Evolutionary conservation across 2,329 filamentous ascomycete species (phyloP), one percentile per base, ranked within the genome.

Genomic region (Xylaria sp.): DNA sequence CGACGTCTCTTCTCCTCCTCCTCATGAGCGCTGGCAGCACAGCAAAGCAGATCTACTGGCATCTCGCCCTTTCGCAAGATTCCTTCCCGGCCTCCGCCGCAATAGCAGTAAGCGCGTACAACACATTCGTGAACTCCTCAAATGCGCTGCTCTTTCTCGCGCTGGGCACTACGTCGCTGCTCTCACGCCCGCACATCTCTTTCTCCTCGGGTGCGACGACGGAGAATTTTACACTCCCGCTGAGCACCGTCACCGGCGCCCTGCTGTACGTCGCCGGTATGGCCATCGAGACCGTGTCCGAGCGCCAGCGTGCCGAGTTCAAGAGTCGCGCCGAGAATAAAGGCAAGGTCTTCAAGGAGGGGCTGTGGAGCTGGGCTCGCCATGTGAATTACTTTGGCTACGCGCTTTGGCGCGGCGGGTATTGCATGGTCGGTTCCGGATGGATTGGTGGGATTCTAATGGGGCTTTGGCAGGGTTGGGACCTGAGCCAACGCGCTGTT

Each of bases 31-130:
- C 81, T 47, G 87, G 83, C 61, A 81, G 80, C 44, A 79, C 81
- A 27, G 64, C 84, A 31, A 89, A 89, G 78, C 87, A 90, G 66
- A 83, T 85, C 71, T 84, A 84, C 76, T 87, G 85, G 84, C 77
- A 84, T 15, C 73, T 80, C 1, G 71, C 70, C 29, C 75, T 87
- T 2, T 82, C 81, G 20, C 77, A 82, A 53, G 86, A 89, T 69
- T 80, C 83, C 13, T 84, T 89, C 77, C 78, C 79, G 0, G 77
- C 82, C 0, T 25, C 51, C 0, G 75, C 77, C 2, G 86, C 86
- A 0, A 47, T 82, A 0, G 64, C 76, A 2, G 80, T 90, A 15
- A 77, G 79, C 15, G 57, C 75, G 1, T 87, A 85, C 80, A 90
- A 90, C 75, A 81, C 82, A 0, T 39, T 85, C 10, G 74, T 84